Evolutionary conservation across 345 rosid genomes (phyloP), one percentile per base, ranked within the genome.

Genomic region (Lumnitzera racemosa): DNA sequence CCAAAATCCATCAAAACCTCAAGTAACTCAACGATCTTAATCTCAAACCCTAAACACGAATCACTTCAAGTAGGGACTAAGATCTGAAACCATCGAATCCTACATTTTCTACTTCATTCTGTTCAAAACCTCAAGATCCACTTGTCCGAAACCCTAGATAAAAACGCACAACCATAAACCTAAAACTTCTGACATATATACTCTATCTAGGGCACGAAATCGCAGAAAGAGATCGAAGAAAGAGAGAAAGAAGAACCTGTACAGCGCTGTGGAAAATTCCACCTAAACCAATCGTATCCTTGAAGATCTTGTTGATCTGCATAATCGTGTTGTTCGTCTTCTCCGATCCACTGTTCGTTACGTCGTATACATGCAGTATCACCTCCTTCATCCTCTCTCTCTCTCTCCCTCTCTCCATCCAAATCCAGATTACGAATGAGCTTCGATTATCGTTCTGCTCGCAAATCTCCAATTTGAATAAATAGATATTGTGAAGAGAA

Each of bases 221-320:
- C 15, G 24, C 53, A 25, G 12, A 17, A 2, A 17, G 17, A 15
- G 0, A 61, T 13, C 8, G 16, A 41, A 1, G 46, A 2, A 15
- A 53, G 63, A 46, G 41, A 52, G n/a, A 63, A 70, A 49, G 20
- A 48, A 47, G 13, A 23, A 88, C 99, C 96, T 94, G 95, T 62
- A 94, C 83, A 16, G 99, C 99, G 76, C 96, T 88, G 77, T 94
- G 99, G 75, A 94, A 88, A 82, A 88, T 85, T 63, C 97, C 99
- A n/a, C 99, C 97, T 13, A 94, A 67, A 65, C 99, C 97, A 27
- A 94, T 86, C 24, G 85, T 83, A 64, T 94, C 99, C 67, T 94
- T 94, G 80, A 94, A 90, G 86, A 94, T 83, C 74, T 83, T 85
- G 57, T 90, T 94, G 83, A 94, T 88, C 72, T 90, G 85, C 83